Evolutionary conservation across 768 basidiomycete species (phyloP).

Genomic region (Serendipita sp.): DNA sequence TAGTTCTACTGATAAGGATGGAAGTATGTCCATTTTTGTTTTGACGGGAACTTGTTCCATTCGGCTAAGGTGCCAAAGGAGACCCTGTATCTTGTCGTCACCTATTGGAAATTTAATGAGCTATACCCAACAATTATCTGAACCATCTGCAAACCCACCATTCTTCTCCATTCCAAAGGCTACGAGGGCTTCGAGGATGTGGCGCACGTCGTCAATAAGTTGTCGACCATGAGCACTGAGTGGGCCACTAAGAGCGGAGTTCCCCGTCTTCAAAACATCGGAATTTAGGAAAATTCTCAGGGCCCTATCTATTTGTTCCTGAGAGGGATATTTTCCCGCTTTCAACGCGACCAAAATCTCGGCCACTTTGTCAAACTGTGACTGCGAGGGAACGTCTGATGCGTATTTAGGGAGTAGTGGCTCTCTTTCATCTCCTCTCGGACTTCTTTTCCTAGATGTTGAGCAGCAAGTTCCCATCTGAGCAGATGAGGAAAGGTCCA

Average conservation of each 20-base stretch:
- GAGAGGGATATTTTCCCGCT: conserved; percentile 17
- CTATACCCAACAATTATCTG: background rate
- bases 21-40: conserved; percentile 11
- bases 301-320: conserved; percentile 13
- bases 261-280: conserved; percentile 10
- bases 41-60: conserved; percentile 8
- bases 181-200: conserved; percentile 11
- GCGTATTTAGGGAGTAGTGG: conserved; percentile 9
- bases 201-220: conserved; percentile 9
- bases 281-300: conserved; percentile 12
- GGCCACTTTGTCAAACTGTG: conserved; percentile 13
- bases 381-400: conserved; percentile 8
- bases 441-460: background rate
- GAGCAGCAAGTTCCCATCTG: background rate
- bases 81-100: conserved; percentile 16
- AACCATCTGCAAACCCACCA: conserved; percentile 10
- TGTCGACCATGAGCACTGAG: conserved; percentile 7
- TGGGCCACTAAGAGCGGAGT: background rate
- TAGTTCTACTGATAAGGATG: background rate
- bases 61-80: conserved; percentile 11
- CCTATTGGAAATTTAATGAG: conserved; percentile 8
- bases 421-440: conserved; percentile 12
- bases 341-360: conserved; percentile 15
- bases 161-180: conserved; percentile 17
- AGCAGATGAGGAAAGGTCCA: background rate